Evolutionary conservation across 306 rosid species (phyloP).

Genomic region (Rosa multiflora): DNA sequence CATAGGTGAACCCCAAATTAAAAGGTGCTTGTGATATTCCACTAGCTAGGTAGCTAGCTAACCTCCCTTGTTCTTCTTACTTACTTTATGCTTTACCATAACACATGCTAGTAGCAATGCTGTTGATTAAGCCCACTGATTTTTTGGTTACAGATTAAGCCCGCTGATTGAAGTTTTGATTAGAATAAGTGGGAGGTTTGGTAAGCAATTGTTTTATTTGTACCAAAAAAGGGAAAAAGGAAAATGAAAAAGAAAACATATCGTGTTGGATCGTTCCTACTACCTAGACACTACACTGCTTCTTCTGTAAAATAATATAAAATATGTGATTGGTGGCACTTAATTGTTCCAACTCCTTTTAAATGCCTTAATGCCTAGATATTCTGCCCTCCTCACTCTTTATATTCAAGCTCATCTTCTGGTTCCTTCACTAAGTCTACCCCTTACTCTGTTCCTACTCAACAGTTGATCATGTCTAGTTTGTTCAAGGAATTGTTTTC

Average conservation of each 20-base stretch:
- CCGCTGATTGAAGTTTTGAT: not conserved
- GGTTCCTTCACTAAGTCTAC: slow-evolving; percentile 8
- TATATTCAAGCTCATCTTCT: slow-evolving; percentile 15
- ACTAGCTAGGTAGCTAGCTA: not conserved
- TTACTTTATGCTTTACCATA: not conserved
- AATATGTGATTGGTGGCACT: slow-evolving; percentile 23
- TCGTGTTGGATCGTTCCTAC: not conserved
- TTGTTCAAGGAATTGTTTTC: slow-evolving; percentile 22
- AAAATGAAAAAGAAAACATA: not conserved
- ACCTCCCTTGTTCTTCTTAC: not conserved
- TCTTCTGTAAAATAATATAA: slow-evolving; percentile 8
- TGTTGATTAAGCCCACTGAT: too few species aligned
- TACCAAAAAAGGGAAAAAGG: not conserved
- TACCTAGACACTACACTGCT: not conserved
- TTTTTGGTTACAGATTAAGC: too few species aligned
- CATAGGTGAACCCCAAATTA: not conserved
- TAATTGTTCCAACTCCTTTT: slow-evolving; percentile 3
- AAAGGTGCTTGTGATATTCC: not conserved
- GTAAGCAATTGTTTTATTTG: not conserved
- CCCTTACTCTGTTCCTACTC: slow-evolving; percentile 8
- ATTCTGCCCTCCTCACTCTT: slow-evolving; percentile 7
- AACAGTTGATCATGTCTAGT: slow-evolving; percentile 14
- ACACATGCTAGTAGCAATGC: not conserved
- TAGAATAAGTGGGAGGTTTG: not conserved
- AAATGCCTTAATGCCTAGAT: slow-evolving; percentile 21